A percentile compares a stretch with the other conserved stretches of the same genome.
These are phyloP conservation scores for Globisporangium polare DNA, from an alignment of 352 stramenopile species.

Conservation along the genomic window DNA sequence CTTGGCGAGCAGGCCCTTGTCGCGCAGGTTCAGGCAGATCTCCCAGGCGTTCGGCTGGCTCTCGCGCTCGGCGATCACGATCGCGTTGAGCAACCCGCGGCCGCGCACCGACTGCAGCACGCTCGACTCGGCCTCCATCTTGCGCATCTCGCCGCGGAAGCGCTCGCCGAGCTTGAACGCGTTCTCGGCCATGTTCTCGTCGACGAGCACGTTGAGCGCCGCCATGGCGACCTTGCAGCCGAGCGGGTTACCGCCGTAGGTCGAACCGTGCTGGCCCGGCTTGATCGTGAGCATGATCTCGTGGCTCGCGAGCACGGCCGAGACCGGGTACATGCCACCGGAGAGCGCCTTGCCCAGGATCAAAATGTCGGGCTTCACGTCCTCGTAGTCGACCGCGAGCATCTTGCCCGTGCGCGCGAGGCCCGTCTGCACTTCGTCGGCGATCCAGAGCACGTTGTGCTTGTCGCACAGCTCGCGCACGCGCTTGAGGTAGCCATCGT, in stretches of 20 bases:
- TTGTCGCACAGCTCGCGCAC: conserved; percentile 93
- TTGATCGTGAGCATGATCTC: conserved; percentile 99
- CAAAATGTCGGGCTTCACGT: conserved; percentile 97
- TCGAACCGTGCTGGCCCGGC: conserved; percentile 96
- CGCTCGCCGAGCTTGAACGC: conserved; percentile 91
- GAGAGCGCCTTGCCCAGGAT: conserved; percentile 96
- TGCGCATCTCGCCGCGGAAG: conserved; percentile 88
- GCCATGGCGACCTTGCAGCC: conserved; percentile 97
- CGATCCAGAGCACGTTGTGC: conserved; percentile 99
- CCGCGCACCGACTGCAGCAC: conserved; percentile 89
- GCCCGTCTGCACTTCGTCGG: conserved; percentile 98
- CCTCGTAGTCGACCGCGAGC: conserved; percentile 95
- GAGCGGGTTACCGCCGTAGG: conserved; percentile 96
- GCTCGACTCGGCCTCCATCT: conserved; percentile 46
- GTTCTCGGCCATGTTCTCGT: conserved; percentile 97
- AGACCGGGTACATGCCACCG: conserved; percentile 97
- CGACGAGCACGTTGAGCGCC: conserved; percentile 89
- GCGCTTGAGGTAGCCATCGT: conserved; percentile 94
- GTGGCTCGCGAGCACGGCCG: conserved; percentile 93
- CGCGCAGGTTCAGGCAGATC: conserved; percentile 94
- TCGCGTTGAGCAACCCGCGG: conserved; percentile 96
- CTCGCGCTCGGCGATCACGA: conserved; percentile 94
- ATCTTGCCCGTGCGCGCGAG: conserved; percentile 96
- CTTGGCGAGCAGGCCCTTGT: conserved; percentile 97
- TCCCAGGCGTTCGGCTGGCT: conserved; percentile 90